These are phyloP conservation scores for Boletus subparvulus DNA, from an alignment of 768 basidiomycete genomes.

Conservation along the genomic window DNA sequence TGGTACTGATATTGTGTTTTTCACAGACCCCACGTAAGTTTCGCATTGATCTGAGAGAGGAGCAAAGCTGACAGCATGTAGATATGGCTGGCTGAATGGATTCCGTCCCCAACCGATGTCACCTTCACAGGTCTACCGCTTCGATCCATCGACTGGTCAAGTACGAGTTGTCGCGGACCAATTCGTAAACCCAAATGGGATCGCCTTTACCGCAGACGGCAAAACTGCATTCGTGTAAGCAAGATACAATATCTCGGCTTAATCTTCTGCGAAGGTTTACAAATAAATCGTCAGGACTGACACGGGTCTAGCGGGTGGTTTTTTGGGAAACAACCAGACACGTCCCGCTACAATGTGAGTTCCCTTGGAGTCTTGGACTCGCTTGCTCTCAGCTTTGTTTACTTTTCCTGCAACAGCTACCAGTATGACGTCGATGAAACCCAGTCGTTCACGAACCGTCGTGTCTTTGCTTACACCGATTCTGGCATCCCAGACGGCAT, in stretches of 20 bases:
- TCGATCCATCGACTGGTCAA: constrained; percentile 57
- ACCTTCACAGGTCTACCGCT: constrained; percentile 20
- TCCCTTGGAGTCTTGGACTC: background rate
- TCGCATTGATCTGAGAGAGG: background rate
- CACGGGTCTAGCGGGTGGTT: constrained; percentile 37
- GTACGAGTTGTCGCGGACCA: constrained; percentile 75
- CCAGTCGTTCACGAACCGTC: constrained; percentile 55
- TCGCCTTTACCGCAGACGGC: constrained; percentile 69
- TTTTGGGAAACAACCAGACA: constrained; percentile 52
- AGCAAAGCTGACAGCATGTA: constrained; percentile 21
- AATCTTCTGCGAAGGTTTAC: constrained; percentile 1
- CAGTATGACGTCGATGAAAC: constrained; percentile 63
- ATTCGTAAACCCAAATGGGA: constrained; percentile 72
- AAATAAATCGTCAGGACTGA: constrained; percentile 29
- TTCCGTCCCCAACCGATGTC: constrained; percentile 67
- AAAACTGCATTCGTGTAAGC: constrained; percentile 61
- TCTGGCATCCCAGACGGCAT: constrained; percentile 47
- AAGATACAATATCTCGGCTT: background rate
- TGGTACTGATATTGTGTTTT: constrained; percentile 62
- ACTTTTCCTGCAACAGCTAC: constrained; percentile 44
- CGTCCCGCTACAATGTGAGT: constrained; percentile 67
- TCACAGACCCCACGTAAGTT: constrained; percentile 68
- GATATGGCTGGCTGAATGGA: constrained; percentile 61
- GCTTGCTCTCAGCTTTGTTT: background rate
- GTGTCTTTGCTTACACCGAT: constrained; percentile 18